Evolutionary conservation across 441 rosid genomes (phyloP).

Genomic region (Croton setiger): DNA sequence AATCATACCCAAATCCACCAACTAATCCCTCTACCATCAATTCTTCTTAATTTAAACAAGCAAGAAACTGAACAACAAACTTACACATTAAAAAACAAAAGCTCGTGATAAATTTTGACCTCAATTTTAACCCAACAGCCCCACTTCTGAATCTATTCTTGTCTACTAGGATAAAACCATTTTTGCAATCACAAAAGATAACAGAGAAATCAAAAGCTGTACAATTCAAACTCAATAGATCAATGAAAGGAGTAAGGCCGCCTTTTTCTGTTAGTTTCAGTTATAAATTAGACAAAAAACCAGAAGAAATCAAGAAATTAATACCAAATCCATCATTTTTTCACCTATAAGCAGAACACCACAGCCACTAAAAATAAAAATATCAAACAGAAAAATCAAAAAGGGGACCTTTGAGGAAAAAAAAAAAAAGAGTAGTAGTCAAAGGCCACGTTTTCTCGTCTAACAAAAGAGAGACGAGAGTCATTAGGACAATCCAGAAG

Average conservation of each 20-base stretch:
- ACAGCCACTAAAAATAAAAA: conserved; percentile 22
- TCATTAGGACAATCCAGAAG: conserved; percentile 31
- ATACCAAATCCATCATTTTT: conserved; percentile 12
- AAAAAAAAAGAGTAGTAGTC: conserved; percentile 25
- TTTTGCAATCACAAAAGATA: background rate
- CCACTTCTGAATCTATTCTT: background rate
- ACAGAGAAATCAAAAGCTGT: background rate
- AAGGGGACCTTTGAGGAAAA: conserved; percentile 14
- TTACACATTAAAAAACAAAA: background rate
- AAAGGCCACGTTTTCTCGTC: conserved; percentile 28
- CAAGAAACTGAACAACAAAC: background rate
- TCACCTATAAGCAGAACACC: conserved; percentile 15
- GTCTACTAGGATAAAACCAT: background rate
- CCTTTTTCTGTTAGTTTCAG: conserved; percentile 17
- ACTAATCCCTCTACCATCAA: background rate
- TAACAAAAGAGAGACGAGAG: conserved; percentile 21
- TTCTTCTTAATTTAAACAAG: background rate
- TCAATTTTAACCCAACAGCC: background rate
- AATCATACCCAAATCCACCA: background rate
- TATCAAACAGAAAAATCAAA: conserved; percentile 19
- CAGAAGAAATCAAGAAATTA: conserved; percentile 8
- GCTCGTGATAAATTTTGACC: background rate
- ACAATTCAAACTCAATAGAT: conserved; percentile 26
- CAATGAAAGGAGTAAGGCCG: conserved; percentile 22
- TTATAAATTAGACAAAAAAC: conserved; percentile 14